A percentile compares a stretch with the other conserved stretches of the same genome.
Conservation (phyloP, 2,329 filamentous ascomycete genomes). For the Fusarium nisikadoi region DNA sequence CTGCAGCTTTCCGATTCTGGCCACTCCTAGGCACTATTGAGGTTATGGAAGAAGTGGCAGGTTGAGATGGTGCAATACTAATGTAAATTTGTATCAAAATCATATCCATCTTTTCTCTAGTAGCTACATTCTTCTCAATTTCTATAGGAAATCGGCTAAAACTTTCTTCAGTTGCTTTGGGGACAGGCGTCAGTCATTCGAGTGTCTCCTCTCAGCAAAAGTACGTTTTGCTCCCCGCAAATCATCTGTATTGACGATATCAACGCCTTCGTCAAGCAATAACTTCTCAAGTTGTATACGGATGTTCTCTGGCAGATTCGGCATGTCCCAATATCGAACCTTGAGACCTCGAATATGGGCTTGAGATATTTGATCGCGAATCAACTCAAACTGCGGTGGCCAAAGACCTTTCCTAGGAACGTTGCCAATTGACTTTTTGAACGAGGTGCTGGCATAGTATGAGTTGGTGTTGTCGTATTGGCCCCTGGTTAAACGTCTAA, state of each 20-base stretch:
- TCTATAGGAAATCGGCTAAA: no score
- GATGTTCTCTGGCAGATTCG: constrained; percentile 64
- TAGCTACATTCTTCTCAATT: background rate
- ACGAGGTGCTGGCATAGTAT: constrained; percentile 72
- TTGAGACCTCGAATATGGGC: constrained; percentile 66
- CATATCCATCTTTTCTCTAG: background rate
- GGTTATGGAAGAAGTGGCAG: background rate
- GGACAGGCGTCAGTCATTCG: background rate
- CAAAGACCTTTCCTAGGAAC: constrained; percentile 58
- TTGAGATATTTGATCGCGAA: constrained; percentile 58
- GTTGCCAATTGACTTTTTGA: constrained; percentile 64
- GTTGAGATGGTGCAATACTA: background rate
- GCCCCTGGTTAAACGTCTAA: constrained; percentile 53
- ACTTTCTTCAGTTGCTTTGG: background rate
- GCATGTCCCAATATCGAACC: constrained; percentile 70
- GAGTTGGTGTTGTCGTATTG: constrained; percentile 66
- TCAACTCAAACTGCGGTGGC: constrained; percentile 53
- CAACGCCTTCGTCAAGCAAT: constrained; percentile 66
- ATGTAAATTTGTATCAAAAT: background rate
- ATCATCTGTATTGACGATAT: constrained; percentile 72
- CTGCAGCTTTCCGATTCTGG: background rate
- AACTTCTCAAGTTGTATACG: constrained; percentile 67
- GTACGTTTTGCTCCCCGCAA: constrained; percentile 52
- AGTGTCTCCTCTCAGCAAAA: constrained; percentile 10
- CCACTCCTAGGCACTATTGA: no score